phyloP scores from a whole-genome alignment of 306 rosid genomes.

The Begonia peltatifolia region DNA sequence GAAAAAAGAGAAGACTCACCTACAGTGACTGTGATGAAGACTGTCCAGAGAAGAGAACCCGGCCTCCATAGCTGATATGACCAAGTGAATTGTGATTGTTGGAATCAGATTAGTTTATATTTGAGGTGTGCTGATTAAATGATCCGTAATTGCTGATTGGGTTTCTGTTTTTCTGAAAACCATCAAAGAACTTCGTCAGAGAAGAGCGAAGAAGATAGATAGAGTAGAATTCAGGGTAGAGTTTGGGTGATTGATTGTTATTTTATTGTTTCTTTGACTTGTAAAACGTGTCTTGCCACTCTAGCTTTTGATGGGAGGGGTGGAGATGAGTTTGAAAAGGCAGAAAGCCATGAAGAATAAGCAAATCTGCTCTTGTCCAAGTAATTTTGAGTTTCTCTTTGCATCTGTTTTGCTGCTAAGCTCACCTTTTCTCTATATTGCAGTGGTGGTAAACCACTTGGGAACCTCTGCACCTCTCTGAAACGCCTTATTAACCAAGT shows the following conservation, averaged over 20 bases:
- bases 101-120: not conserved
- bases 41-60: slow-evolving; percentile 30
- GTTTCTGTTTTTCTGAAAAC: slow-evolving; percentile 24
- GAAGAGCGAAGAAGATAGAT: no score
- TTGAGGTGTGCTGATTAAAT: slow-evolving; percentile 17
- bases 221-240: not conserved
- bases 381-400: no score
- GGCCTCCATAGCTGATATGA: slow-evolving; percentile 24
- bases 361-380: slow-evolving; percentile 17
- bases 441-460: not conserved
- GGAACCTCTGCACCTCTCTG: no score
- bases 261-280: slow-evolving; percentile 7
- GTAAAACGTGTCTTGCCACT: slow-evolving; percentile 25
- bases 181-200: not conserved
- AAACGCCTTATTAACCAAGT: no score
- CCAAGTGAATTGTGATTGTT: slow-evolving; percentile 19
- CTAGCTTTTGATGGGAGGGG: slow-evolving; percentile 38
- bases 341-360: slow-evolving; percentile 44
- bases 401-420: no score
- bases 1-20: slow-evolving; percentile 62
- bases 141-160: slow-evolving; percentile 19
- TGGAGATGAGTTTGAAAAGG: slow-evolving; percentile 51
- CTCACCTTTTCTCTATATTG: not conserved
- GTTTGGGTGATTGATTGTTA: slow-evolving; percentile 10
- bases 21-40: slow-evolving; percentile 33